Evolutionary conservation across 495 filamentous ascomycete genomes (phyloP), one percentile per base, ranked within the genome.

Genomic region (Patellaria atrata): DNA sequence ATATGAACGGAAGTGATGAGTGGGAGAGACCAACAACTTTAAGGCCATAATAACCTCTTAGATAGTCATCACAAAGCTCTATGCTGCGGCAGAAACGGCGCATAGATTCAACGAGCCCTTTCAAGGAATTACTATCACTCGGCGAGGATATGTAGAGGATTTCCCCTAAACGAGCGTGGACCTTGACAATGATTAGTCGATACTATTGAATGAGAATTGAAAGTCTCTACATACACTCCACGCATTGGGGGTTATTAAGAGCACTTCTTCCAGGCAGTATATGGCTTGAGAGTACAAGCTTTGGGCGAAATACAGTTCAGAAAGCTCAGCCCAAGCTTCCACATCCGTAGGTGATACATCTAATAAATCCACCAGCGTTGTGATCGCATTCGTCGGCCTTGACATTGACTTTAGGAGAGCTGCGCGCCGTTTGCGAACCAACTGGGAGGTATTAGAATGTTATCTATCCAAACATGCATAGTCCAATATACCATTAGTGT

Each of bases 321-420:
- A 68, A 45, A 97, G 65, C 61, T 97, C 89, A 33, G 82, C 75
- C 89, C 89, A 97, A 12, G 82, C 77, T 55, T 97, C 89, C 8
- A 77, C 76, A 61, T 96, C 91, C 5, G 82, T 94, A 4, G 89
- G 87, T 7, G 79, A 77, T 38, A 77, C 70, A 40, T 85, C 75
- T 26, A 97, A 65, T 19, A 94, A 63, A 38, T 75, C 63, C 40
- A 75, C 70, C 26, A 94, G 59, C 24, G 73, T 71, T 33, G 72
- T 62, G 29, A 82, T 79, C 9, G 89, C 82, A 38, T 92, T 82
- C 7, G 68, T 50, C 2, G 66, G 56, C 37, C 71, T 68, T 14
- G 69, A 70, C 43, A 92, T 63, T 19, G 78, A 79, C 36, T 71
- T 67, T 22, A 94, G 57, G 21, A 97, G 67, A 14, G 86, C 79